Conservation (phyloP, 768 basidiomycete genomes). For the Dictyophora rubrovolvata region DNA sequence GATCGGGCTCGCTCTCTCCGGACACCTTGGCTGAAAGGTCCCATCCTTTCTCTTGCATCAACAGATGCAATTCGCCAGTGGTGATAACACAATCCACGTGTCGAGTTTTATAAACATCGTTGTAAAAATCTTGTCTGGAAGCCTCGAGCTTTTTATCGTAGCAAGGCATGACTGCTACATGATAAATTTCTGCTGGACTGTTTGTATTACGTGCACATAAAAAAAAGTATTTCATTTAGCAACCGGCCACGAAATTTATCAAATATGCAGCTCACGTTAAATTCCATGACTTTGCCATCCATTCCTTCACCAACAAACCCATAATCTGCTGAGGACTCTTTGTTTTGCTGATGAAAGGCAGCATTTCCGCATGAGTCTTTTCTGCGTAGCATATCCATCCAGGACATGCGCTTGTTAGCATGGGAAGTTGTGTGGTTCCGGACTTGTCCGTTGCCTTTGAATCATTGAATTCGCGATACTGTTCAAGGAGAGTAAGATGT, state of each 20-base stretch:
- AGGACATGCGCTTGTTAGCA: slow-evolving; percentile 93
- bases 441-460: slow-evolving; percentile 33
- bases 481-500: slow-evolving; percentile 75
- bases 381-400: slow-evolving; percentile 99
- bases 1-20: slow-evolving; percentile 32
- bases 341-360: slow-evolving; percentile 79
- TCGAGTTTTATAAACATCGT: slow-evolving; percentile 66
- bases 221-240: too few species aligned
- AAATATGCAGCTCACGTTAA: slow-evolving; percentile 44
- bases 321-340: slow-evolving; percentile 93
- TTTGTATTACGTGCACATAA: not conserved
- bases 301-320: slow-evolving; percentile 87
- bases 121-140: slow-evolving; percentile 87
- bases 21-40: slow-evolving; percentile 53
- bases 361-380: slow-evolving; percentile 89
- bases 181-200: slow-evolving; percentile 85
- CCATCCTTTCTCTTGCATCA: slow-evolving; percentile 77
- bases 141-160: slow-evolving; percentile 99
- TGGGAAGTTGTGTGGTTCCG: slow-evolving; percentile 45
- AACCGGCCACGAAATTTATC: too few species aligned
- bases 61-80: slow-evolving; percentile 82
- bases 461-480: slow-evolving; percentile 71
- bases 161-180: slow-evolving; percentile 97
- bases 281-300: slow-evolving; percentile 61
- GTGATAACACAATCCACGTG: slow-evolving; percentile 98